These are phyloP conservation scores for Russula brevipes DNA, from an alignment of 768 basidiomycete species.

Conservation along the genomic window DNA sequence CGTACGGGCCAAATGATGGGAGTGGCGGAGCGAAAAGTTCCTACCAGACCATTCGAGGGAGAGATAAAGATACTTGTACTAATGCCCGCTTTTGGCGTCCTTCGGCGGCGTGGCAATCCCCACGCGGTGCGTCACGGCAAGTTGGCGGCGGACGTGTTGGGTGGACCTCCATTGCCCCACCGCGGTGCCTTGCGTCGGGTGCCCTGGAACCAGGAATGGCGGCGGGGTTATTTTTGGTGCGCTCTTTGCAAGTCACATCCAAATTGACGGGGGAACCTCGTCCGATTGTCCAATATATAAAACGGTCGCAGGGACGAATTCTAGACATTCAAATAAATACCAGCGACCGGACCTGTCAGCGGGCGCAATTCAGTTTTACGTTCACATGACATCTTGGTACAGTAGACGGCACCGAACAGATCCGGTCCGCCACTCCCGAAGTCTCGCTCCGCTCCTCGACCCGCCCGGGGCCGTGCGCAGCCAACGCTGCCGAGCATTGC, in stretches of 20 bases:
- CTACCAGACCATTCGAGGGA: neutral
- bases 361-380: neutral
- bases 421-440: neutral
- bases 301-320: no score
- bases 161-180: no score
- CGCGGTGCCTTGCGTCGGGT: no score
- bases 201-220: no score
- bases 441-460: neutral
- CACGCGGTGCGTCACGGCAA: neutral
- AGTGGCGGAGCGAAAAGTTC: neutral
- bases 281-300: no score
- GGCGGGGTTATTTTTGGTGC: no score
- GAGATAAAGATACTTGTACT: neutral
- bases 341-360: neutral
- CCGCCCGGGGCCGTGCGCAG: neutral
- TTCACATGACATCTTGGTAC: neutral
- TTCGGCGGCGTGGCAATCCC: neutral
- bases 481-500: neutral
- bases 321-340: no score
- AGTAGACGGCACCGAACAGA: no score
- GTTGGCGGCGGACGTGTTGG: neutral
- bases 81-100: constrained; percentile 4
- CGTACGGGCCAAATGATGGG: neutral
- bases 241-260: no score
- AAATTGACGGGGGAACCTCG: no score